Evolutionary conservation across 2,329 filamentous ascomycete genomes (phyloP).

Genomic region (Pleurostoma richardsiae): DNA sequence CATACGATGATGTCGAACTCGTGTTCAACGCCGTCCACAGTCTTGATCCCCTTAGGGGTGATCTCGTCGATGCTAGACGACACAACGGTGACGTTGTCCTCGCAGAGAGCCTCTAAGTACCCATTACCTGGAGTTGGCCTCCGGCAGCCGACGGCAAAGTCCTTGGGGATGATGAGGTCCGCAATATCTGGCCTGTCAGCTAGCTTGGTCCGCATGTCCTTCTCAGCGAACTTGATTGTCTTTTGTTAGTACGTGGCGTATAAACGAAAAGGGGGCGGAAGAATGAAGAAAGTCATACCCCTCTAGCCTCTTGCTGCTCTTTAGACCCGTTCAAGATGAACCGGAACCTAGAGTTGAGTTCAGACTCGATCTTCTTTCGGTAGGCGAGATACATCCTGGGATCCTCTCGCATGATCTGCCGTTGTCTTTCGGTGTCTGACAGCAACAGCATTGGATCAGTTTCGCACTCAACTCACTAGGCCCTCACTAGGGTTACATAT

Average conservation of each 20-base stretch:
- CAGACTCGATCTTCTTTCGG: slow-evolving; percentile 40
- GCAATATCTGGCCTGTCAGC: slow-evolving; percentile 33
- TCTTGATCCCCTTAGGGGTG: slow-evolving; percentile 20
- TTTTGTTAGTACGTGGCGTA: neutral
- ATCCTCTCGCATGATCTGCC: slow-evolving; percentile 41
- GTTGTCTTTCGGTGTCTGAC: slow-evolving; percentile 31
- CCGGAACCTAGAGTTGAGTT: slow-evolving; percentile 46
- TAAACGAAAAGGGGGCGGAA: neutral
- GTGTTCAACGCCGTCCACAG: slow-evolving; percentile 16
- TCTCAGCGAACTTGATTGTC: slow-evolving; percentile 9
- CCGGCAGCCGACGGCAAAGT: slow-evolving; percentile 36
- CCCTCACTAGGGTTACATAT: neutral
- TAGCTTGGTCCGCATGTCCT: slow-evolving; percentile 35
- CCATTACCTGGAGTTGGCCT: slow-evolving; percentile 35
- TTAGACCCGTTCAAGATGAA: slow-evolving; percentile 19
- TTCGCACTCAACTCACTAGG: neutral
- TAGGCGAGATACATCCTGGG: slow-evolving; percentile 48
- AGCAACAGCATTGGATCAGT: too few relatives aligned
- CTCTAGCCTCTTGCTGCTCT: slow-evolving; percentile 5
- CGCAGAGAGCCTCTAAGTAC: slow-evolving; percentile 33
- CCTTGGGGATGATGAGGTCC: slow-evolving; percentile 32
- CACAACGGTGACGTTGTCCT: slow-evolving; percentile 32
- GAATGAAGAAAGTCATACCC: neutral
- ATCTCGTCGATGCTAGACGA: slow-evolving; percentile 15
- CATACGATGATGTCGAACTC: slow-evolving; percentile 25